Base-by-base conservation (phyloP, 2,329 filamentous ascomycete genomes). In the Trichoderma sp. region DNA sequence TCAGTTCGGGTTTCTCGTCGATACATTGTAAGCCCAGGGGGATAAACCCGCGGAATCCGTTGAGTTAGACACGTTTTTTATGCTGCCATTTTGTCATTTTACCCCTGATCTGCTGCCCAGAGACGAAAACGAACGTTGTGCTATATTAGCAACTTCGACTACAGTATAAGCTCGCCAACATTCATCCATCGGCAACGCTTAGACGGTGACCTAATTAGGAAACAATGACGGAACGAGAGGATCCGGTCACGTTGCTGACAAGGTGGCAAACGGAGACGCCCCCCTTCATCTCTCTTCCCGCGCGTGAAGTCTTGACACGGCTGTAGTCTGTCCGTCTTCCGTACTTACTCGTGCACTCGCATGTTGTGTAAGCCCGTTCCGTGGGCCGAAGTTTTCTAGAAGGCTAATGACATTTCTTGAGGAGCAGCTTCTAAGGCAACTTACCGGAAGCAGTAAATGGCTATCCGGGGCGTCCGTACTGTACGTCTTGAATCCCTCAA, bases 331-430 rank as follows among this genome's bases (percentile, higher is more conserved):
- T n/a, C n/a, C n/a, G n/a, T n/a, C n/a, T n/a, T n/a, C 53, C 53
- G 29, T 39, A 45, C 35, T 59, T 45, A 58, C 34, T 42, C 56
- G 56, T 45, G 58, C 32, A 61, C 42, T 27, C n/a, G n/a, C 39
- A 42, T 37, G 60, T 64, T 64, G 34, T 32, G 61, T 56, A 64
- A 64, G 61, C 61, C n/a, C n/a, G 6, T 22, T 5, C 35, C 61
- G 50, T 64, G 61, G 61, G 50, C 34, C 60, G 60, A 56, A 64
- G 25, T 19, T 35, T 64, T 64, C 61, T 56, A 64, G 61, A 64
- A 64, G 50, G 50, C 50, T 3, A 34, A 34, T 56, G 35, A 42
- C 61, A 64, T 45, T 45, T 8, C 32, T 5, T 37, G 59, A 61
- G 45, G 19, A 63, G 32, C 42, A 53, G 39, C 58, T 60, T 60